Base-by-base conservation (phyloP, 1,139 yeast species). In the Dujonia santamariae region DNA sequence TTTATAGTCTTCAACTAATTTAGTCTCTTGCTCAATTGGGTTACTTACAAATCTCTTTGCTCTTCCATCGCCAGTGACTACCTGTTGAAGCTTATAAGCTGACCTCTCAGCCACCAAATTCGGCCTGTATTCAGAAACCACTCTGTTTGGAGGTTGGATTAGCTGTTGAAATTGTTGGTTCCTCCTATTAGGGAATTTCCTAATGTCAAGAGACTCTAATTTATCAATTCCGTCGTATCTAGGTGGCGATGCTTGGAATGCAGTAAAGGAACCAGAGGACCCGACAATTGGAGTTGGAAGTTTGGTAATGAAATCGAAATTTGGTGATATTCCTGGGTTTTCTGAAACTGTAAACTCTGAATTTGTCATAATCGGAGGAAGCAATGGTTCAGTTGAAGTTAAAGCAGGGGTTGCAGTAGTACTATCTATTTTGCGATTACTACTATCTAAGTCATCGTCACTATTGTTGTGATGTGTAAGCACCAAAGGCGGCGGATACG, bases 111-210 rank as follows among this genome's bases (percentile, higher is more conserved):
- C 34, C 23, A 26, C 22, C 31, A 21, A 23, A 37, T 36, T 20
- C 0, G 71, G 72, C 28, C 48, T 52, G 46, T 61, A 66, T 19
- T 66, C 72, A 3, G 69, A 62, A 2, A 60, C 37, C 12, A 61
- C 55, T 39, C 72, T 47, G 12, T 36, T 18, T 13, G 4, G 27
- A 11, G 17, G 17, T 26, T 26, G 29, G 19, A 6, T 8, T 8
- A 16, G 20, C 29, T 26, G 29, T 8, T 17, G 29, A 8, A 16
- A 20, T 4, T 17, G 19, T 5, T 17, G 20, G n/a, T 26, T 19
- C 8, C 8, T 9, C 12, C 17, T 19, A 19, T 28, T n/a, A 7
- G 25, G 12, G n/a, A n/a, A 4, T 21, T 27, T 27, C 4, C 30
- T 13, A 5, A 27, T 17, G 14, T 27, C n/a, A 7, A 12, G 29